These are phyloP conservation scores for Mallotus nudiflorus DNA, from an alignment of 345 rosid genomes.

Conservation along the genomic window DNA sequence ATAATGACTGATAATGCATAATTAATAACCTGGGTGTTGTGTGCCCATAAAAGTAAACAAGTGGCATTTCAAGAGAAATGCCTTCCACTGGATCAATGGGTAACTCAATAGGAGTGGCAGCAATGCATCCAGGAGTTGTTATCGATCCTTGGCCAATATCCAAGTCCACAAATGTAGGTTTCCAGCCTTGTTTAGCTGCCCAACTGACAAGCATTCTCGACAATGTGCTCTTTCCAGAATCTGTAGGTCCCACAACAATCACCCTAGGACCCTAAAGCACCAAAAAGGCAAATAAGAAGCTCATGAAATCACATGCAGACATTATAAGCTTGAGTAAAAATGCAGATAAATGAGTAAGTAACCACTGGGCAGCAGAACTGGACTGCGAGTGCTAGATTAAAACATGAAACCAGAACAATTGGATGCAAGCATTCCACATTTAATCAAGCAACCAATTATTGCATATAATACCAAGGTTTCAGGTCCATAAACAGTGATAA, in stretches of 20 bases:
- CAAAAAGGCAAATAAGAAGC: not conserved
- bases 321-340: not conserved
- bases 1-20: not conserved
- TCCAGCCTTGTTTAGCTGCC: slow-evolving; percentile 93
- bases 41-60: slow-evolving; percentile 86
- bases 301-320: not conserved
- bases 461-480: not conserved
- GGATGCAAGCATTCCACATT: not conserved
- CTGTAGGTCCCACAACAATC: slow-evolving; percentile 84
- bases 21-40: slow-evolving; percentile 61
- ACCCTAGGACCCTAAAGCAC: slow-evolving; percentile 77
- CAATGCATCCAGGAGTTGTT: slow-evolving; percentile 80
- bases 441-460: too few species aligned
- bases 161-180: slow-evolving; percentile 83
- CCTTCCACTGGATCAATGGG: slow-evolving; percentile 96
- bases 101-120: slow-evolving; percentile 90
- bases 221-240: slow-evolving; percentile 93
- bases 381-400: not conserved
- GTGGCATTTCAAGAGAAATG: slow-evolving; percentile 83
- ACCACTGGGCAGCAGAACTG: not conserved
- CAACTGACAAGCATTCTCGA: slow-evolving; percentile 94
- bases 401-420: not conserved
- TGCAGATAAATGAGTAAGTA: not conserved
- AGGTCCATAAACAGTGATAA: not conserved
- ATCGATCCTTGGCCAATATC: slow-evolving; percentile 96